Percentiles rank a stretch among this genome's conserved stretches.
phyloP scores from a whole-genome alignment of 257 asterid genomes.

The Petrea volubilis region DNA sequence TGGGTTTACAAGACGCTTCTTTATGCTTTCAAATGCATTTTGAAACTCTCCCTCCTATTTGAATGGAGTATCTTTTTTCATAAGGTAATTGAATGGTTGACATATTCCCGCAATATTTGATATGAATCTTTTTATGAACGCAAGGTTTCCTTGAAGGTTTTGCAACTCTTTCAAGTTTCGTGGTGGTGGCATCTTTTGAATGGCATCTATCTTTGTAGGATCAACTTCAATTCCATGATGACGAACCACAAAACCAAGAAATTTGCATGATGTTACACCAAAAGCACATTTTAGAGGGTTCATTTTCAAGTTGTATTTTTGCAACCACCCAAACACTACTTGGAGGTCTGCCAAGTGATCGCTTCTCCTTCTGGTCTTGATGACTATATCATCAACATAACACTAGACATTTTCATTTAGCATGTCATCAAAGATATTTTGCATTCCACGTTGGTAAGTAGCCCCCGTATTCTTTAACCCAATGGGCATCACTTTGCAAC shows the following conservation, averaged over 20 bases:
- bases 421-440: too few species aligned
- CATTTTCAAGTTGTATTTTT: too few species aligned
- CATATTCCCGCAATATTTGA: not conserved
- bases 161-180: not conserved
- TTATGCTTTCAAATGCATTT: not conserved
- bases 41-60: not conserved
- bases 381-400: too few species aligned
- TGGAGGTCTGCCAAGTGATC: too few species aligned
- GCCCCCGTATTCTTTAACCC: not conserved
- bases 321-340: too few species aligned
- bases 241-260: too few species aligned
- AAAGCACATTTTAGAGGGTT: too few species aligned
- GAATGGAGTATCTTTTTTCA: not conserved
- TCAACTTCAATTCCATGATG: too few species aligned
- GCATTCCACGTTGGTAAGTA: not conserved
- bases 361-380: too few species aligned
- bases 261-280: too few species aligned
- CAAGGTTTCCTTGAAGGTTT: not conserved
- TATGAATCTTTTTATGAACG: not conserved
- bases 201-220: not conserved
- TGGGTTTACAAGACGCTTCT: not conserved
- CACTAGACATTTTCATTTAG: too few species aligned
- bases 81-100: not conserved
- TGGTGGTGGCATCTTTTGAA: not conserved
- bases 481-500: not conserved